Evolutionary conservation across 176 grass and related monocot genomes (phyloP).

Genomic region (Chrysopogon serrulatus): DNA sequence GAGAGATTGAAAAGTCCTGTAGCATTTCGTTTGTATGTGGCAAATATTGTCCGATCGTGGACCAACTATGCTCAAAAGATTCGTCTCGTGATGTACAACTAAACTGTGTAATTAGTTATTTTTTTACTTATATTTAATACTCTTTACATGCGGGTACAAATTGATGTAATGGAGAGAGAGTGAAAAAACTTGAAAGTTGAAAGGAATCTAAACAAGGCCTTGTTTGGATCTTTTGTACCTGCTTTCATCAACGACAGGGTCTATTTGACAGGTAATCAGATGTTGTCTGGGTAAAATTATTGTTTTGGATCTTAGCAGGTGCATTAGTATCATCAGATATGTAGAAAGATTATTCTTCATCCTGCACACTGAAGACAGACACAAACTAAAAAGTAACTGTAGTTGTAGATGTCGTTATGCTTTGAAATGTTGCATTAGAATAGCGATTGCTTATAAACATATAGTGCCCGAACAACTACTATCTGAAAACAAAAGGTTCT

Average conservation of each 20-base stretch:
- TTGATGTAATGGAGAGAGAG: no score
- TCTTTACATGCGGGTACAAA: no score
- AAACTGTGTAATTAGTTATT: no score
- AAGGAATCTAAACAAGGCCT: no score
- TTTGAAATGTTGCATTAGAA: not conserved
- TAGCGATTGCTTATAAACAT: not conserved
- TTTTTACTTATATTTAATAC: no score
- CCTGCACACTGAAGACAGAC: conserved; percentile 32
- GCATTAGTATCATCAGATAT: conserved; percentile 14
- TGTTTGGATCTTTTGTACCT: conserved; percentile 31
- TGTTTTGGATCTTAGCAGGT: not conserved
- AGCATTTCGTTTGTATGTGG: no score
- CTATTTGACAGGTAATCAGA: conserved; percentile 25
- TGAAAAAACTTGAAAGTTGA: no score
- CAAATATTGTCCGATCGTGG: no score
- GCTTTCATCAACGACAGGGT: conserved; percentile 1
- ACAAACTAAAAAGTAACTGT: not conserved
- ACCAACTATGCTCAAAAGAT: no score
- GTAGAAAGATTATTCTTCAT: conserved; percentile 36
- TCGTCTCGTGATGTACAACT: no score
- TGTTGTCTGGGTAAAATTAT: conserved; percentile 9
- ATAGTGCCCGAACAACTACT: not conserved
- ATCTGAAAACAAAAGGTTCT: not conserved
- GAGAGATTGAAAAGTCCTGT: no score
- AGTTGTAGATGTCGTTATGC: not conserved